A percentile compares a stretch with the other conserved stretches of the same genome.
Conservation (phyloP, 768 basidiomycete genomes). For the Exidia glandulosa region DNA sequence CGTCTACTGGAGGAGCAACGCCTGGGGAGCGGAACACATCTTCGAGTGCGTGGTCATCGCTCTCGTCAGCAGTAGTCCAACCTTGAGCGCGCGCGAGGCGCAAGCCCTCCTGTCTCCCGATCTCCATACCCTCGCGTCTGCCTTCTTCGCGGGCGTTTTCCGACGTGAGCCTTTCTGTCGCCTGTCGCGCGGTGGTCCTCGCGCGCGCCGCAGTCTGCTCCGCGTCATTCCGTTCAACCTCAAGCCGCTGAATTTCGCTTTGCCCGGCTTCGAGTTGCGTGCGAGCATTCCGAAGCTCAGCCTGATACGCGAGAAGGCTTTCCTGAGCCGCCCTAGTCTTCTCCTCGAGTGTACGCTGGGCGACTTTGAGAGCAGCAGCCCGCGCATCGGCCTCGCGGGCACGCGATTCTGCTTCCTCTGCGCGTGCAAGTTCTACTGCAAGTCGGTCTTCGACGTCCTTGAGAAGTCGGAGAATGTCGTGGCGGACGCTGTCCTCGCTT, state of each 20-base stretch:
- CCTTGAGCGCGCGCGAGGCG: neutral
- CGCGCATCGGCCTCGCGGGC: neutral
- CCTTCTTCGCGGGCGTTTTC: neutral
- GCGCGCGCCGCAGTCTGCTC: neutral
- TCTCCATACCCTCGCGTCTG: neutral
- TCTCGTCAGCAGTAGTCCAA: neutral
- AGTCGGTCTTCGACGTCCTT: neutral
- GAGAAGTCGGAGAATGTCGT: neutral
- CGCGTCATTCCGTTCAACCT: neutral
- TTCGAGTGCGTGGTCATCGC: neutral
- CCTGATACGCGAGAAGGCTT: neutral
- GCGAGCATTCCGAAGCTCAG: neutral
- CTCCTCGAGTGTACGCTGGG: neutral
- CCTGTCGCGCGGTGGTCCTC: neutral
- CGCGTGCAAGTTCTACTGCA: neutral
- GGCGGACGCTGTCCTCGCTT: neutral
- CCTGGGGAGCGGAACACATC: neutral
- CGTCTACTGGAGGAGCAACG: too few species aligned
- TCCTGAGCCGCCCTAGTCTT: neutral
- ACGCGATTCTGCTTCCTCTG: neutral
- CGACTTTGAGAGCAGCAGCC: neutral
- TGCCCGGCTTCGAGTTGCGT: neutral
- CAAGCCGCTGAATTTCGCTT: neutral
- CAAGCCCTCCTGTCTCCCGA: neutral
- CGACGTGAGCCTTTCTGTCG: neutral